Percentiles rank a stretch among this genome's conserved stretches.
Evolutionary conservation across 2,329 filamentous ascomycete genomes (phyloP).

Genomic region (Penicillium aurantiogriseum): DNA sequence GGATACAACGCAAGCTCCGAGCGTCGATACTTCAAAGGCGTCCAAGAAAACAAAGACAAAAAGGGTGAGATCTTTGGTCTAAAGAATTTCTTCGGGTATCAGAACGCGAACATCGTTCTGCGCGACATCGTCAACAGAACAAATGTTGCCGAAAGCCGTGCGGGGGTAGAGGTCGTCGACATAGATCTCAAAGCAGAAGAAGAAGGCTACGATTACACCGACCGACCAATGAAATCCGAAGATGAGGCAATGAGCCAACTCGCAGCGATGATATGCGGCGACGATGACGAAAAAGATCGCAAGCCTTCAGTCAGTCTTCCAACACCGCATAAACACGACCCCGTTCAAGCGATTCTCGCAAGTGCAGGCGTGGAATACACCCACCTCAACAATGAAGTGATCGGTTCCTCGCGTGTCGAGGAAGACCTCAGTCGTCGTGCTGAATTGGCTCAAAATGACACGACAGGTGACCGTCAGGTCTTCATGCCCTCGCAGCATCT

Average conservation of each 20-base stretch:
- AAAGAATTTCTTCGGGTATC: constrained; percentile 79
- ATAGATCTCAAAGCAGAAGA: constrained; percentile 66
- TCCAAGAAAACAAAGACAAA: constrained; percentile 76
- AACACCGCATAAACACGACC: constrained; percentile 59
- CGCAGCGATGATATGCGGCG: constrained; percentile 58
- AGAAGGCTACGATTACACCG: constrained; percentile 53
- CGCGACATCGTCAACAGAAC: constrained; percentile 98
- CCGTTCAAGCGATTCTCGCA: constrained; percentile 83
- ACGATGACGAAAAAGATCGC: constrained; percentile 22
- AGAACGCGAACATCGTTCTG: constrained; percentile 74
- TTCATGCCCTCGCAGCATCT: constrained; percentile 29
- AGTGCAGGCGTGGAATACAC: constrained; percentile 90
- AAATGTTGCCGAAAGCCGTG: constrained; percentile 89
- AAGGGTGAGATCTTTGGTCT: constrained; percentile 95
- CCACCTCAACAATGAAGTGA: constrained; percentile 92
- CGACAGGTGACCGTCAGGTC: constrained; percentile 34
- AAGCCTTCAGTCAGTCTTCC: constrained; percentile 16
- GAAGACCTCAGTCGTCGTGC: constrained; percentile 76
- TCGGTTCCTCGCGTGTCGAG: constrained; percentile 91
- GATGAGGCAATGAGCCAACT: constrained; percentile 72
- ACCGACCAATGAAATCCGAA: constrained; percentile 50
- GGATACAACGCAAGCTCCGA: constrained; percentile 91
- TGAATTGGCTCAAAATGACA: constrained; percentile 45
- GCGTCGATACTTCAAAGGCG: constrained; percentile 90
- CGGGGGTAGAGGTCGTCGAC: constrained; percentile 75